Evolutionary conservation across 495 filamentous ascomycete genomes (phyloP), one percentile per base, ranked within the genome.

Genomic region (Rhypophila decipiens): DNA sequence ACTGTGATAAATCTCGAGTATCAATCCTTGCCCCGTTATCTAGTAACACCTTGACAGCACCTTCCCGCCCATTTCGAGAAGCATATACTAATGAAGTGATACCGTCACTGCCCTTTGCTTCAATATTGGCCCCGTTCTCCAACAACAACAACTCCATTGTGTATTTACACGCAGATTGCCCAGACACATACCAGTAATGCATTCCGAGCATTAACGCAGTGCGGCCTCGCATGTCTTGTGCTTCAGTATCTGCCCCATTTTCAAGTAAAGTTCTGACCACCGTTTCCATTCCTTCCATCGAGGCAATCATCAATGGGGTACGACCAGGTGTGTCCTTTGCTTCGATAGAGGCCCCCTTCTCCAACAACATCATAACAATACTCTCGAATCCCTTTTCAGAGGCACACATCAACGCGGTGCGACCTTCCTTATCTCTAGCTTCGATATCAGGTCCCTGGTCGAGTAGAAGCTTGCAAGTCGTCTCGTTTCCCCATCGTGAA

Each of bases 91-190:
- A 15, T 10, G 24, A 18, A 21, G 42, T 10, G n/a, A 9, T 7
- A 11, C 24, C 42, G n/a, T 2, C 15, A 1, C 18, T 13, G 20
- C 35, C 24, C n/a, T 44, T 34, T 35, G 42, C 42, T 35, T 44
- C 42, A 1, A 44, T 18, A 11, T 44, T 21, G 19, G 42, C 42
- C 15, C 42, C 42, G 5, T 35, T 31, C 8, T 33, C 42, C 10
- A 44, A 29, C 21, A 44, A 24, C 29, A 33, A 29, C 42, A 60
- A 13, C 4, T 40, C 47, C 33, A 48, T 12, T n/a, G 53, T 34
- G 56, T 56, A 59, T 1, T 50, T 48, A 12, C 43, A 35, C 2
- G 44, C 45, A 2, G 57, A 21, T 9, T 67, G 21, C 12, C 50
- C 31, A 36, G 45, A 42, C 29, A 42, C n/a, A n/a, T n/a, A n/a